phyloP scores from a whole-genome alignment of 305 asterid genomes.

The Coffea humblotiana region DNA sequence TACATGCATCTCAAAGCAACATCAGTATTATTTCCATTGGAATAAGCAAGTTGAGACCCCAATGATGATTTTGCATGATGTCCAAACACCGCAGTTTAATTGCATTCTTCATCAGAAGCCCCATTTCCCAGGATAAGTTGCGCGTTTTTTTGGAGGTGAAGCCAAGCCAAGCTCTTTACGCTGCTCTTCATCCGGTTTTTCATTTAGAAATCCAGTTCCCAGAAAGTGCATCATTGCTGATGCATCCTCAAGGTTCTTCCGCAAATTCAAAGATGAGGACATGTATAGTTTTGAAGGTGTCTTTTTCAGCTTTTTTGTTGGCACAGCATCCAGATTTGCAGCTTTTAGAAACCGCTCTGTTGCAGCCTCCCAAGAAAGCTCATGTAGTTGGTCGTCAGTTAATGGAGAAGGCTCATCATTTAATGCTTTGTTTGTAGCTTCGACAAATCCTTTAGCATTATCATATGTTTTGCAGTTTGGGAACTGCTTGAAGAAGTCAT shows the following conservation, averaged over 20 bases:
- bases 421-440: constrained; percentile 63
- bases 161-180: constrained; percentile 62
- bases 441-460: constrained; percentile 59
- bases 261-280: constrained; percentile 61
- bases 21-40: neutral
- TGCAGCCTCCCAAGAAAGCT: constrained; percentile 94
- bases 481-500: constrained; percentile 92
- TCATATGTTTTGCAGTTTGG: constrained; percentile 80
- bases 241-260: constrained; percentile 75
- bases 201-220: constrained; percentile 67
- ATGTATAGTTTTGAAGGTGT: constrained; percentile 51
- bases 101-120: constrained; percentile 16
- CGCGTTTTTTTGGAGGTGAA: constrained; percentile 35
- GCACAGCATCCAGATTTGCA: constrained; percentile 52
- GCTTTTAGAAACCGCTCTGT: constrained; percentile 69
- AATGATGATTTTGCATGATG: neutral
- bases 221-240: constrained; percentile 63
- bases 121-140: constrained; percentile 40
- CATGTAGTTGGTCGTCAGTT: constrained; percentile 68
- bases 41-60: neutral
- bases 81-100: neutral
- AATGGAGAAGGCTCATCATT: constrained; percentile 69
- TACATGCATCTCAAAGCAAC: neutral
- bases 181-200: constrained; percentile 76
- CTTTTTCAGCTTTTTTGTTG: constrained; percentile 41